Conservation (phyloP, 352 stramenopile species). For the Globisporangium mamillatum region DNA sequence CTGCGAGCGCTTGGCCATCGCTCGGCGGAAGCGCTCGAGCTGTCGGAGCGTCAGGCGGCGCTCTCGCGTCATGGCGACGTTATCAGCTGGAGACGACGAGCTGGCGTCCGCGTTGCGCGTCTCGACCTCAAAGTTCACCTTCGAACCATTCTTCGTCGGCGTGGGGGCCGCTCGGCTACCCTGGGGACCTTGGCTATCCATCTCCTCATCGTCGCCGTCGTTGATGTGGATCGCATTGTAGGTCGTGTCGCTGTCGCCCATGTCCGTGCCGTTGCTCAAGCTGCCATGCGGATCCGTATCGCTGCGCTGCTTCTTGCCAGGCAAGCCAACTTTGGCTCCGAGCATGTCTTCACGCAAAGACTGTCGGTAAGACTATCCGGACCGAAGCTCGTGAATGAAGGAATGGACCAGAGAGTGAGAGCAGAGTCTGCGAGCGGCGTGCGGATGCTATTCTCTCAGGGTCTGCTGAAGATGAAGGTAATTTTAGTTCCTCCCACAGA, state of each 20-base stretch:
- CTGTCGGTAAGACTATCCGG: neutral
- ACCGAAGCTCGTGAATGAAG: neutral
- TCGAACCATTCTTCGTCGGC: slow-evolving; percentile 1
- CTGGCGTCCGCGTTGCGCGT: neutral
- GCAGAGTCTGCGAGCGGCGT: neutral
- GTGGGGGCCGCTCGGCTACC: neutral
- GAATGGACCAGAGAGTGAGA: neutral
- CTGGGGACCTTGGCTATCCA: neutral
- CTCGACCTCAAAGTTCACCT: slow-evolving; percentile 16
- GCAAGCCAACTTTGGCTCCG: slow-evolving; percentile 11
- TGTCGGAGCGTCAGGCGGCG: slow-evolving; percentile 28
- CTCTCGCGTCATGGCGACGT: slow-evolving; percentile 16
- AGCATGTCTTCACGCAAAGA: slow-evolving; percentile 6
- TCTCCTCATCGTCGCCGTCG: slow-evolving; percentile 5
- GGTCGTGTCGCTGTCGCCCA: slow-evolving; percentile 19
- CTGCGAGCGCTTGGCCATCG: slow-evolving; percentile 23
- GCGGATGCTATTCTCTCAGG: neutral
- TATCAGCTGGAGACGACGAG: neutral
- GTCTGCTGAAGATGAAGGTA: neutral
- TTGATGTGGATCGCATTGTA: slow-evolving; percentile 21
- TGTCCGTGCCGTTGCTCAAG: slow-evolving; percentile 6
- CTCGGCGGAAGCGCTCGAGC: slow-evolving; percentile 32
- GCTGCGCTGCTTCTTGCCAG: slow-evolving; percentile 8
- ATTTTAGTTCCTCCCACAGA: neutral
- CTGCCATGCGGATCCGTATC: neutral